phyloP scores from a whole-genome alignment of 768 basidiomycete species.

The Tylopilus felleus region DNA sequence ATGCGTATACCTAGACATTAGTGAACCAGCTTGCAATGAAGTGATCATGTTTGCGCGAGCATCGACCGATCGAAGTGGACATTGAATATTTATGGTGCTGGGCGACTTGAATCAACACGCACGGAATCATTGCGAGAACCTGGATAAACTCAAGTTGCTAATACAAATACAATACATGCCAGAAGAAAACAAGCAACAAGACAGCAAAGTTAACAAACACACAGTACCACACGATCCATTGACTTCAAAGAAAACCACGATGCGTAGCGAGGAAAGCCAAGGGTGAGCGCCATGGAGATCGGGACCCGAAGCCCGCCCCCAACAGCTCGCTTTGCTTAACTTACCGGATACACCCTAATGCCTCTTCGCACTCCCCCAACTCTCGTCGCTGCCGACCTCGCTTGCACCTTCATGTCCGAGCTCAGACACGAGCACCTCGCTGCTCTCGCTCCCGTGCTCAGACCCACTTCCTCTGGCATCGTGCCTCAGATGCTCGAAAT shows the following conservation, averaged over 20 bases:
- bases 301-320: background rate
- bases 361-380: slow-evolving; percentile 25
- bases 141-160: background rate
- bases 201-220: background rate
- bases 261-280: background rate
- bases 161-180: background rate
- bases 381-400: slow-evolving; percentile 22
- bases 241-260: background rate
- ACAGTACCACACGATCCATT: background rate
- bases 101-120: no score
- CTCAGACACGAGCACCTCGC: slow-evolving; percentile 16
- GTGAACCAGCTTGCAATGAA: background rate
- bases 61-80: no score
- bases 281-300: background rate
- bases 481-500: slow-evolving; percentile 17
- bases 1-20: background rate
- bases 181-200: background rate
- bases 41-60: no score
- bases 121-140: background rate
- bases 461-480: background rate
- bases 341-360: slow-evolving; percentile 4
- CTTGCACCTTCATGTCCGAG: slow-evolving; percentile 13
- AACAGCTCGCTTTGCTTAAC: background rate
- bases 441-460: slow-evolving; percentile 15
- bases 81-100: no score